Evolutionary conservation across 1,284 basidiomycete species (phyloP), one percentile per base, ranked within the genome.

Genomic region (Xanthoconium separans): DNA sequence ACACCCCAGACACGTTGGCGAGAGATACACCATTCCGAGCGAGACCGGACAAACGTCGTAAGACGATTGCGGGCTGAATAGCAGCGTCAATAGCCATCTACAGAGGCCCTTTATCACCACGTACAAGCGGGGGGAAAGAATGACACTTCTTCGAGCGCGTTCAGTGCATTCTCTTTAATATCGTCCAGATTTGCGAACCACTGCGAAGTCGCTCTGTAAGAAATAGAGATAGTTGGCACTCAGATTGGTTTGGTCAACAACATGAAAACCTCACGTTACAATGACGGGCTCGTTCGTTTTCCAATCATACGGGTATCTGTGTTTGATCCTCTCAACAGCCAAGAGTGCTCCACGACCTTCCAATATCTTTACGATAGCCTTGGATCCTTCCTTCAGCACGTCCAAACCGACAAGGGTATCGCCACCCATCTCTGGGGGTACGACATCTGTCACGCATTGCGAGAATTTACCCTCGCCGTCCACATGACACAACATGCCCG

Each of bases 21-120:
- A 31, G 96, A 99, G 55, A 99, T 98, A 68, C 97, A 99, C 97
- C 97, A 99, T 74, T 99, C 97, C 0, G 93, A 94, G 5, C 97
- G 91, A 1, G 88, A 89, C 4, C 79, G 79, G 33, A 98, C 79
- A 69, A 95, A 97, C 0, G 93, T 78, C 59, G 92, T 86, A 6
- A 99, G 82, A 3, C 95, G 87, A 51, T 87, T 89, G 27, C 87
- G 85, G 7, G 93, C 93, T 95, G 43, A 3, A 47, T 27, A 55
- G 44, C 55, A 44, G 40, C 12, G 27, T 70, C 42, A 59, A 3
- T 42, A 59, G 2, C 8, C 4, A 24, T 24, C 43, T 5, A 2
- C 5, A 18, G 6, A n/a, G 3, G 10, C 30, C 16, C 22, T 43
- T 16, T 10, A 50, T 24, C 39, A 46, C 27, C 44, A 61, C 58